Base-by-base conservation (phyloP, 371 early-diverging fungal genomes). In the Apophysomyces variabilis region DNA sequence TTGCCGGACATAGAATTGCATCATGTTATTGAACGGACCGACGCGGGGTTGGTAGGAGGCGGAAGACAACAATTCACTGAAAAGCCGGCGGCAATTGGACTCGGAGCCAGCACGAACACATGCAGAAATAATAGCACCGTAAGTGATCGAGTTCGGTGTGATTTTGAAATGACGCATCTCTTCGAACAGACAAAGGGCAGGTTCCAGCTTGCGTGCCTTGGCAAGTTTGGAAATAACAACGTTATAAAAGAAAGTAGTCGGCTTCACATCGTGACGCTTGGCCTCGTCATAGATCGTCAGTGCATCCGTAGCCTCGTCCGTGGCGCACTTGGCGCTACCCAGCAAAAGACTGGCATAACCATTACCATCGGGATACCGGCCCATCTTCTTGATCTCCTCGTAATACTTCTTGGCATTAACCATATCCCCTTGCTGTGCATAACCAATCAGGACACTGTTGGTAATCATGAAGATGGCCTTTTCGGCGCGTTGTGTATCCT, bases 21-120 rank as follows among this genome's bases (percentile, higher is more conserved):
- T 89, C 87, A 89, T 87, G 61, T 85, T 79, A 64, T 89, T 89
- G 58, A 85, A 87, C 0, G 87, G 87, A 21, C 85, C 87, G 1
- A 87, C 83, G 47, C 85, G 83, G 39, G 85, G 85, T 41, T 85
- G 82, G 64, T 83, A 86, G 61, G 74, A 75, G 18, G 82, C 76
- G 4, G 82, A 73, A 7, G 74, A 70, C 43, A 82, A 68, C 87
- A 87, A 85, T 58, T 89, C 85, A 56, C 67, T 68, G 58, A 89
- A 86, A 26, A 85, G 58, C 5, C 70, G 73, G 44, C 79, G 74
- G 0, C 87, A 85, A 61, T 78, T 77, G 0, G 70, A 71, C 61
- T 86, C 87, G 7, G 84, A 82, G 5, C 87, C 87, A 21, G 86
- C 87, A 61, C 87, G 85, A 11, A 85, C 84, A 68, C 86, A 85